These are phyloP conservation scores for Plasmodium relictum DNA, from an alignment of 169 alveolate species.

Conservation along the genomic window DNA sequence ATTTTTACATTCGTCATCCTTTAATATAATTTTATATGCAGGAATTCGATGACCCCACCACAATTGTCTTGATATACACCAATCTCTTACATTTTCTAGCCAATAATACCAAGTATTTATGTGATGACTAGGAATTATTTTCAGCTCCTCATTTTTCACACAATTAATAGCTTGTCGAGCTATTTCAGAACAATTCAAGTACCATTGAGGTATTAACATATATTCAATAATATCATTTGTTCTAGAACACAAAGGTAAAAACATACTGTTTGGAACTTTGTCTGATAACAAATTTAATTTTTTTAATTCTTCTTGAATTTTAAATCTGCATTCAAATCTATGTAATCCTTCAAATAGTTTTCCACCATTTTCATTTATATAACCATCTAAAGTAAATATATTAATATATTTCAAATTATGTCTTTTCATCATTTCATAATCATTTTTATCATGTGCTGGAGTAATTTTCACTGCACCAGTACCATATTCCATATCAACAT, in stretches of 20 bases:
- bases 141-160: conserved; percentile 94
- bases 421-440: conserved; percentile 97
- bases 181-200: conserved; percentile 96
- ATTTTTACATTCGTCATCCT: neutral
- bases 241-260: conserved; percentile 97
- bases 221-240: conserved; percentile 99
- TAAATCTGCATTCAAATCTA: conserved; percentile 96
- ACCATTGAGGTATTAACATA: conserved; percentile 99
- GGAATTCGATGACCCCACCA: conserved; percentile 99
- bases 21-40: conserved; percentile 92
- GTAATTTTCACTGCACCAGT: conserved; percentile 99
- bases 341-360: conserved; percentile 94
- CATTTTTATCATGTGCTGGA: conserved; percentile 99
- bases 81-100: conserved; percentile 98
- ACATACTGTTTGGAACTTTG: conserved; percentile 94
- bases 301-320: conserved; percentile 93
- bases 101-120: conserved; percentile 97
- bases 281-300: conserved; percentile 91
- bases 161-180: conserved; percentile 94
- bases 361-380: conserved; percentile 96
- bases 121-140: conserved; percentile 94
- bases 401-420: conserved; percentile 92
- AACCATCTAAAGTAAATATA: conserved; percentile 97
- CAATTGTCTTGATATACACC: conserved; percentile 99
- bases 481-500: conserved; percentile 98